Evolutionary conservation across 2,329 filamentous ascomycete genomes (phyloP).

Genomic region (Xylariaceae sp.): DNA sequence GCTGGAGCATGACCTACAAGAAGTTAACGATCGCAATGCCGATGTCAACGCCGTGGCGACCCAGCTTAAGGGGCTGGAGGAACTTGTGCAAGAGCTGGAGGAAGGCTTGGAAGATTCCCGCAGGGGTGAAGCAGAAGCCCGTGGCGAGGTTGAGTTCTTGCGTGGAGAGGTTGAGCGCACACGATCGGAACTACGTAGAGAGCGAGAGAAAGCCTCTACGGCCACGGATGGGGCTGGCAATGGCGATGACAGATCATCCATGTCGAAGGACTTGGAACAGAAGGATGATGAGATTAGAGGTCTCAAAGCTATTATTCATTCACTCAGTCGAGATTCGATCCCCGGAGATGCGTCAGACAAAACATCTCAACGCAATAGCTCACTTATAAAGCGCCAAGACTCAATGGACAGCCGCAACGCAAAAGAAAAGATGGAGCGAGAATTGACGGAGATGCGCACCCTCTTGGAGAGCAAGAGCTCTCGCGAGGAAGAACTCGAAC

Average conservation of each 20-base stretch:
- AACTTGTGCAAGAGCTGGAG: slow-evolving; percentile 93
- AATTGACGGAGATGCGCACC: slow-evolving; percentile 73
- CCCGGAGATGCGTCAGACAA: slow-evolving; percentile 39
- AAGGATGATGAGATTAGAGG: slow-evolving; percentile 97
- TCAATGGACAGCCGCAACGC: slow-evolving; percentile 55
- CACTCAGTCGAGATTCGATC: slow-evolving; percentile 75
- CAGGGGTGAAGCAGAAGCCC: slow-evolving; percentile 89
- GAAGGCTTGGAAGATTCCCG: slow-evolving; percentile 94
- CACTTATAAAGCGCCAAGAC: slow-evolving; percentile 44
- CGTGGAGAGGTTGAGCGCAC: slow-evolving; percentile 92
- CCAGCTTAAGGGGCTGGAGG: slow-evolving; percentile 92
- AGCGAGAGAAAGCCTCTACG: slow-evolving; percentile 76
- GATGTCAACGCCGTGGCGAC: slow-evolving; percentile 89
- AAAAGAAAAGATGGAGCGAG: slow-evolving; percentile 72
- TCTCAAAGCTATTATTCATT: slow-evolving; percentile 96
- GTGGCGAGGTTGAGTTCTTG: slow-evolving; percentile 93
- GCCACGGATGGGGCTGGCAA: slow-evolving; percentile 49
- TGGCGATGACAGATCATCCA: slow-evolving; percentile 42
- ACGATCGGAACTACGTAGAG: slow-evolving; percentile 79
- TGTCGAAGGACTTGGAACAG: slow-evolving; percentile 78
- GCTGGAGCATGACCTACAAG: slow-evolving; percentile 76
- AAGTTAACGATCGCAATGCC: slow-evolving; percentile 76
- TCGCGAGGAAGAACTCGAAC: slow-evolving; percentile 82
- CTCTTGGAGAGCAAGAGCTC: slow-evolving; percentile 69
- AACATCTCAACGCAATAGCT: slow-evolving; percentile 35